Conservation (phyloP, 2,329 filamentous ascomycete species). For the Fusarium mexicanum region DNA sequence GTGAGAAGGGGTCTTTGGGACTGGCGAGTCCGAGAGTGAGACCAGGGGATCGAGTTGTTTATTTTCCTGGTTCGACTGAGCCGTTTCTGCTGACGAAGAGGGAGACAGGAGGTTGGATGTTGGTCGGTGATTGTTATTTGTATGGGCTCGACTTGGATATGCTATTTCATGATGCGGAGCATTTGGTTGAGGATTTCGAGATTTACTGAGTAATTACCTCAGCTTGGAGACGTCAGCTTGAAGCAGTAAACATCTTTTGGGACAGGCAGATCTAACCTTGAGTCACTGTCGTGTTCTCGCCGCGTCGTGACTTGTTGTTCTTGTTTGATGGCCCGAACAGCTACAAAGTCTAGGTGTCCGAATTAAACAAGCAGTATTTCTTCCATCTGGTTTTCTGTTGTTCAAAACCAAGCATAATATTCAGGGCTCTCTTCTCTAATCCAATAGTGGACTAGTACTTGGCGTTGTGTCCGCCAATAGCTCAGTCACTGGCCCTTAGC, state of each 20-base stretch:
- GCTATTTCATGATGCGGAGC: neutral
- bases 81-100: neutral
- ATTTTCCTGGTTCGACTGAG: neutral
- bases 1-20: slow-evolving; percentile 9
- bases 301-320: neutral
- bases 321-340: neutral
- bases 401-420: accelerated
- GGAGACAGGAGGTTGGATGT: neutral
- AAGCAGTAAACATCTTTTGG: neutral
- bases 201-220: neutral
- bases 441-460: accelerated
- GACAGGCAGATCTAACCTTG: accelerated
- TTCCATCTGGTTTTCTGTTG: accelerated
- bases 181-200: slow-evolving; percentile 1
- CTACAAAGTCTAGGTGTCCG: accelerated
- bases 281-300: too few species aligned
- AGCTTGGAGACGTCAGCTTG: accelerated
- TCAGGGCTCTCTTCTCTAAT: accelerated
- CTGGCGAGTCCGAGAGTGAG: neutral
- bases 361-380: too few species aligned
- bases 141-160: slow-evolving; percentile 2
- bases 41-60: neutral
- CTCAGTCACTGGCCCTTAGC: too few species aligned
- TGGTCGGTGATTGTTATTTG: slow-evolving; percentile 18
- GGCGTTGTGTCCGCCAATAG: neutral